Base-by-base conservation (phyloP, 352 stramenopile species). In the Phytophthora capsici region DNA sequence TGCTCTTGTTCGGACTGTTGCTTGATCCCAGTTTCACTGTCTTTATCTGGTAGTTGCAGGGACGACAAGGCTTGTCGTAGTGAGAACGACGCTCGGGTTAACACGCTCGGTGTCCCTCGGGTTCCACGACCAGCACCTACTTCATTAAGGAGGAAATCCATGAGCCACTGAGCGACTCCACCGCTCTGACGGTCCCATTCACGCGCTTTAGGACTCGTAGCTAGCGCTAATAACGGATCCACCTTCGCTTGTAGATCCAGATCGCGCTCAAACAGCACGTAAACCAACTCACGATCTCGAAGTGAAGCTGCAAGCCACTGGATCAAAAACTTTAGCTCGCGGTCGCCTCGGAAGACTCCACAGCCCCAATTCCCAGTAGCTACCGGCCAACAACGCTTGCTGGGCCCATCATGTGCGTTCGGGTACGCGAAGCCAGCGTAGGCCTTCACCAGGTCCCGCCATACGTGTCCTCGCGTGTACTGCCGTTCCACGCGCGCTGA, bases 291-390 rank as follows among this genome's bases (percentile, higher is more conserved):
- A 2, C 82, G 75, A 8, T 63, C 51, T 25, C 66, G 47, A 6
- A 91, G 61, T 4, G 85, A 90, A 10, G 86, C 85, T 6, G 87
- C 85, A 3, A 95, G 57, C 87, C 87, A 94, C 57, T 95, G 86
- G 52, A 95, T 80, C 16, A 94, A 17, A 66, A 93, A 89, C 61
- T 94, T 95, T 8, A 94, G 67, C 57, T 93, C 82, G 3, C 80
- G 68, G 46, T 93, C 79, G 4, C 87, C 87, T 16, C 63, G 54
- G 57, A 95, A 94, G 9, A 93, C 86, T 2, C 87, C 87, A 28
- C 87, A 94, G 48, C 87, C 87, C 87, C 87, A 95, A 57, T 95
- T 94, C 17, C 87, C 87, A 5, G 82, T 90, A 7, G 82, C 84
- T 7, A 95, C 69, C 0, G 77, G 74, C 78, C 84, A 92, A n/a